Evolutionary conservation across 1,139 yeast genomes (phyloP).

Genomic region (Blastobotrys illinoisensis): DNA sequence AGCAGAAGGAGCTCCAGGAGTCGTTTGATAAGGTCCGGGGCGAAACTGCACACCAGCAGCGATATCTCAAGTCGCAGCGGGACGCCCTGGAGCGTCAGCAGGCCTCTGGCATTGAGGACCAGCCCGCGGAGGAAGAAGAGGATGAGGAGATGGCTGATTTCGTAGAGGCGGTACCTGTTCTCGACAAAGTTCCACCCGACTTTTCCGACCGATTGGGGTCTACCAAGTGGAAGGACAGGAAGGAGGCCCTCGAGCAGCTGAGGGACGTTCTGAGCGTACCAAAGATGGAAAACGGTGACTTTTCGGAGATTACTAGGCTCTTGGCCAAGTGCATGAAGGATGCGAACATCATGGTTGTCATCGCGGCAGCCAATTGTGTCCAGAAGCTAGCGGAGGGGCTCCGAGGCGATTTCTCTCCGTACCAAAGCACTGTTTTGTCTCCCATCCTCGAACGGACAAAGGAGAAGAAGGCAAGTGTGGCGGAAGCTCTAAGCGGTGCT

Average conservation of each 20-base stretch:
- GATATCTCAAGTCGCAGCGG: constrained; percentile 52
- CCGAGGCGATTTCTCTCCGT: constrained; percentile 48
- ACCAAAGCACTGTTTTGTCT: constrained; percentile 48
- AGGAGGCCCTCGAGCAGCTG: constrained; percentile 74
- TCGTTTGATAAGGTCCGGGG: constrained; percentile 53
- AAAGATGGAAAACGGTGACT: constrained; percentile 59
- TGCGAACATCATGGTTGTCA: constrained; percentile 85
- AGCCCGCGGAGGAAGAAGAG: constrained; percentile 26
- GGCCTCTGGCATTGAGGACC: constrained; percentile 25
- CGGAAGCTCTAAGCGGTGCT: constrained; percentile 61
- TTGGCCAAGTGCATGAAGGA: constrained; percentile 79
- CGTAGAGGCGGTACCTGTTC: constrained; percentile 54
- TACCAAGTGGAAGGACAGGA: constrained; percentile 86
- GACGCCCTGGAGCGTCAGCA: constrained; percentile 32
- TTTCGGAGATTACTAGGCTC: constrained; percentile 50
- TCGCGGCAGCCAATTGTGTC: constrained; percentile 67
- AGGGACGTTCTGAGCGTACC: constrained; percentile 45
- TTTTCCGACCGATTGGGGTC: constrained; percentile 52
- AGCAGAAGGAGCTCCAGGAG: constrained; percentile 75
- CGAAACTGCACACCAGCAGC: constrained; percentile 47
- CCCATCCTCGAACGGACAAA: constrained; percentile 79
- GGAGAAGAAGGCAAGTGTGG: constrained; percentile 77
- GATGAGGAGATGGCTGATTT: constrained; percentile 51
- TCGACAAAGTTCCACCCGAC: constrained; percentile 60
- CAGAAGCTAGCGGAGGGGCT: constrained; percentile 64